These are phyloP conservation scores for Papiliotrema flavescens DNA, from an alignment of 1,284 basidiomycete species.

Conservation along the genomic window DNA sequence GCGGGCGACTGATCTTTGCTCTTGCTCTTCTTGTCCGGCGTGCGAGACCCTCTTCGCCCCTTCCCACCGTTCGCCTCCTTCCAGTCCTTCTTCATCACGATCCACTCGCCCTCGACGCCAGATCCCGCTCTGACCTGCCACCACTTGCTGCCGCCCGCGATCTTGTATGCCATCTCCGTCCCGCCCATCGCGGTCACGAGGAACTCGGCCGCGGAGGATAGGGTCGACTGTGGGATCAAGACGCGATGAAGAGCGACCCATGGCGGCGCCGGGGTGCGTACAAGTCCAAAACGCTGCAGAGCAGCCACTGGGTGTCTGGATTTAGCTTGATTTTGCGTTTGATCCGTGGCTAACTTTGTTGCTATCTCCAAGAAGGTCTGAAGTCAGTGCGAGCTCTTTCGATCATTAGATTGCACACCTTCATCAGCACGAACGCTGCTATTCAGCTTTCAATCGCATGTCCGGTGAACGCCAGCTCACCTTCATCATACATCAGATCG, in stretches of 20 bases:
- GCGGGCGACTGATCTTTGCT: conserved; percentile 3
- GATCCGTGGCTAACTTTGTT: conserved; percentile 50
- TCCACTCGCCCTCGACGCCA: conserved; percentile 88
- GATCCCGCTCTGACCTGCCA: conserved; percentile 84
- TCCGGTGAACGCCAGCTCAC: conserved; percentile 24
- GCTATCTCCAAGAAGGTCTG: conserved; percentile 63
- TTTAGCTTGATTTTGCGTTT: too few species aligned
- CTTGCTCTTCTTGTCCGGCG: conserved; percentile 21
- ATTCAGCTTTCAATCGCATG: conserved; percentile 7
- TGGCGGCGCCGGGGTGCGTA: conserved; percentile 79
- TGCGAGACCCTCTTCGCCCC: conserved; percentile 4
- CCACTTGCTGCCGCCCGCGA: conserved; percentile 91
- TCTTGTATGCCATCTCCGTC: conserved; percentile 63
- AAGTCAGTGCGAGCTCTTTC: neutral
- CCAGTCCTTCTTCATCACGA: conserved; percentile 59
- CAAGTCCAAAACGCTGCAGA: conserved; percentile 78
- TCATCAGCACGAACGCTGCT: conserved; percentile 67
- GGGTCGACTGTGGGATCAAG: conserved; percentile 60
- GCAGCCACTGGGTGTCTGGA: conserved; percentile 74
- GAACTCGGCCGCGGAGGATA: conserved; percentile 70
- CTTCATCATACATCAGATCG: conserved; percentile 75
- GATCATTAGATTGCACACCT: too few species aligned
- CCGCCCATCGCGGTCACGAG: conserved; percentile 82
- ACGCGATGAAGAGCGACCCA: conserved; percentile 78
- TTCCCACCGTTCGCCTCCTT: conserved; percentile 32